These are phyloP conservation scores for Phytopythium aichiense DNA, from an alignment of 352 stramenopile species.

Conservation along the genomic window DNA sequence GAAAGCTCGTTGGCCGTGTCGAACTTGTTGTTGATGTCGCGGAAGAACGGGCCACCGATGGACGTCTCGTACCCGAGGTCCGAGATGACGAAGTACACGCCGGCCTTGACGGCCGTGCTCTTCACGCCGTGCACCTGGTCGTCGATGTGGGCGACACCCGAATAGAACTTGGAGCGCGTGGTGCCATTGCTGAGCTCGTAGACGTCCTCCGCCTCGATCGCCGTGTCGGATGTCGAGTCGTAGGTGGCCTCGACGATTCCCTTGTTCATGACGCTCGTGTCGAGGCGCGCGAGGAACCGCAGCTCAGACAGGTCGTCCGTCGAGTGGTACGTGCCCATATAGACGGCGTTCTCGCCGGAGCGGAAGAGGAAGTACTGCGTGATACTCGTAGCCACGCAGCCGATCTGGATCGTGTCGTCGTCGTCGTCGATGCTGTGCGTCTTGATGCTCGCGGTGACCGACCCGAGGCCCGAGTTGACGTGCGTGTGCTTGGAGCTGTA, in stretches of 20 bases:
- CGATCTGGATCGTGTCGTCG: conserved; percentile 40
- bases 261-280: conserved; percentile 26
- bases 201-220: conserved; percentile 45
- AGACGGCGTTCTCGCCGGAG: conserved; percentile 44
- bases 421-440: conserved; percentile 27
- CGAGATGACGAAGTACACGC: conserved; percentile 51
- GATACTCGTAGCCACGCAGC: conserved; percentile 25
- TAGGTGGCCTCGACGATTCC: conserved; percentile 19
- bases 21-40: conserved; percentile 63
- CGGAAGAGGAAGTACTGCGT: conserved; percentile 57
- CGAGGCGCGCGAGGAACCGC: conserved; percentile 42
- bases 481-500: conserved; percentile 42
- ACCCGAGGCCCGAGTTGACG: conserved; percentile 44
- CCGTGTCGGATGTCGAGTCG: conserved; percentile 25
- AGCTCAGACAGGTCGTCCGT: conserved; percentile 34
- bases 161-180: conserved; percentile 43
- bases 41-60: conserved; percentile 43
- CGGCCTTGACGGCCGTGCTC: conserved; percentile 22
- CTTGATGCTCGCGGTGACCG: conserved; percentile 30
- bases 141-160: conserved; percentile 33
- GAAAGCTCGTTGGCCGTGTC: conserved; percentile 43
- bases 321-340: conserved; percentile 57
- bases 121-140: conserved; percentile 37
- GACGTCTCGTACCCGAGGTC: conserved; percentile 45
- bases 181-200: conserved; percentile 24